Evolutionary conservation across 108 stramenopile genomes (phyloP).

Genomic region (Parmales sp.): DNA sequence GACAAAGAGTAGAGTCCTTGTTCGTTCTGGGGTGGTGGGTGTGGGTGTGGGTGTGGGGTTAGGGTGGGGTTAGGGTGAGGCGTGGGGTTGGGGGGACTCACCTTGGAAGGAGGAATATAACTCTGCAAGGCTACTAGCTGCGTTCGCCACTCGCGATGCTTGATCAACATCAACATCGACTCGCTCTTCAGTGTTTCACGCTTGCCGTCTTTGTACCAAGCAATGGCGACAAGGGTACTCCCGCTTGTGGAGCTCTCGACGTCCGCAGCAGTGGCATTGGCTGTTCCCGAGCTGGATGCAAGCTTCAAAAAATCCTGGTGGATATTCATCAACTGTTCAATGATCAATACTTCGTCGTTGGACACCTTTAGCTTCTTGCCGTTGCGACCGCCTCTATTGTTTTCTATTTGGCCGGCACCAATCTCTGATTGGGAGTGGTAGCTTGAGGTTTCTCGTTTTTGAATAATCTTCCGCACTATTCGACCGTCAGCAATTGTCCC

Average conservation of each 20-base stretch:
- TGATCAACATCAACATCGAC: neutral
- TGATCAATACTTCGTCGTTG: neutral
- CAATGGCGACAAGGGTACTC: neutral
- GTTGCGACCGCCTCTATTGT: neutral
- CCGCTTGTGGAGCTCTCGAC: too few relatives aligned
- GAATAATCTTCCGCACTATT: neutral
- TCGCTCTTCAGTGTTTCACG: neutral
- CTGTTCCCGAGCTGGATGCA: neutral
- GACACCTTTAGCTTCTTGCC: neutral
- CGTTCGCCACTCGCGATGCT: neutral
- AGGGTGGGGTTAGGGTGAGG: neutral
- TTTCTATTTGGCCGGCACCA: neutral
- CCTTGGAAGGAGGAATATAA: neutral
- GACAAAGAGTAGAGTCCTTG: neutral
- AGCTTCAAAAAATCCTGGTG: neutral
- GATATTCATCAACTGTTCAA: neutral
- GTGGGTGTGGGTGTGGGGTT: neutral
- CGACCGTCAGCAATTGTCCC: slow-evolving; percentile 2
- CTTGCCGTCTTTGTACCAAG: slow-evolving; percentile 7
- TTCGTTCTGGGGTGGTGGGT: neutral
- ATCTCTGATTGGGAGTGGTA: neutral
- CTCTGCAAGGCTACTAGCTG: neutral
- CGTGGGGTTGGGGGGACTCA: neutral
- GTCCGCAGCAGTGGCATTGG: neutral
- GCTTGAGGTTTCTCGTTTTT: neutral